These are phyloP conservation scores for Mariannaea sp. DNA, from an alignment of 2,329 filamentous ascomycete species.

Conservation along the genomic window DNA sequence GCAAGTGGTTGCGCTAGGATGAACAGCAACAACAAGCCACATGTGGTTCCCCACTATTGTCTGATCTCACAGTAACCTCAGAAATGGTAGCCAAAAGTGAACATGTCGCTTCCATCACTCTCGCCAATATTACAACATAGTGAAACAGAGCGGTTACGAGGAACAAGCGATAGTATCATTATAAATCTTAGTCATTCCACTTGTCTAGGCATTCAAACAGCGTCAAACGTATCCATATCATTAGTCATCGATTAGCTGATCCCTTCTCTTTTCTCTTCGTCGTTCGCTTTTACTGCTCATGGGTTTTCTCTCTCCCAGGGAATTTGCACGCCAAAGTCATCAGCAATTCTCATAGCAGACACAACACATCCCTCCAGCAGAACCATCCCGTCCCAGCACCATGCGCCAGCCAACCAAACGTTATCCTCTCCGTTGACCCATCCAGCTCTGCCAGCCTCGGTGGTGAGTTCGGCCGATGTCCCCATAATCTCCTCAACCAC, in stretches of 20 bases:
- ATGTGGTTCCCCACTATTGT: too few species aligned
- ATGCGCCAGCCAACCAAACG: slow-evolving; percentile 61
- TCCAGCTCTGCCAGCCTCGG: neutral
- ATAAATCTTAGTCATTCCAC: neutral
- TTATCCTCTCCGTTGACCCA: slow-evolving; percentile 60
- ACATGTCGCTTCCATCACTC: too few species aligned
- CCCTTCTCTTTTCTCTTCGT: slow-evolving; percentile 6
- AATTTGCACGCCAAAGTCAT: slow-evolving; percentile 54
- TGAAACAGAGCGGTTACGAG: too few species aligned
- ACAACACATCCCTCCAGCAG: slow-evolving; percentile 64
- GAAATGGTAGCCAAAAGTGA: too few species aligned
- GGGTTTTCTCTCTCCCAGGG: slow-evolving; percentile 46
- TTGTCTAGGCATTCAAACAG: neutral
- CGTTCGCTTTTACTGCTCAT: too few species aligned
- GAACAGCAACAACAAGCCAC: too few species aligned
- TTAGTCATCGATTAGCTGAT: neutral
- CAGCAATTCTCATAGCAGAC: slow-evolving; percentile 60
- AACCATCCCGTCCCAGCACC: slow-evolving; percentile 70
- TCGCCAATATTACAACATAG: too few species aligned
- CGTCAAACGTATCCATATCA: neutral
- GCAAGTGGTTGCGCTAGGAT: neutral
- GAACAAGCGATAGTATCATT: neutral
- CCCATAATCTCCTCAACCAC: slow-evolving; percentile 54
- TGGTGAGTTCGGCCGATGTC: neutral
- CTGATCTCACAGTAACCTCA: neutral